Evolutionary conservation across 352 stramenopile genomes (phyloP).

Genomic region (Halophytophthora batemanensis): DNA sequence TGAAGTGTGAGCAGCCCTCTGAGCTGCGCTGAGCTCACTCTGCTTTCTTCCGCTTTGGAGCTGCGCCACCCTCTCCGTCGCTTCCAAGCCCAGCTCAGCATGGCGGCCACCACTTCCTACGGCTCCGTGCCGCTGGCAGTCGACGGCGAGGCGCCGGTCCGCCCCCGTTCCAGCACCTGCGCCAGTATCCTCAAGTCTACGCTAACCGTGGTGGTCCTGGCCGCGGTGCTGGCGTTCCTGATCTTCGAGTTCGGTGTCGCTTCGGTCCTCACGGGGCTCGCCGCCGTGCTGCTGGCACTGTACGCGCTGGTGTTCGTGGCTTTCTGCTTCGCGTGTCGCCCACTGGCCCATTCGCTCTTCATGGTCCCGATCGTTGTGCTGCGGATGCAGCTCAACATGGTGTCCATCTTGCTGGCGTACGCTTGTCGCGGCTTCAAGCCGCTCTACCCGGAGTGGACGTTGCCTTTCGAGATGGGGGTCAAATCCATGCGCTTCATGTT

Average conservation of each 20-base stretch:
- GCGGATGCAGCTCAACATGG: conserved; percentile 13
- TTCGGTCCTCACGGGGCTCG: not conserved
- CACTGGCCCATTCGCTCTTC: conserved; percentile 10
- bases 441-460: conserved; percentile 27
- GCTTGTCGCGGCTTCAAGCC: conserved; percentile 14
- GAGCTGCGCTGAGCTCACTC: too few relatives aligned
- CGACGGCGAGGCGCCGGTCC: conserved; percentile 3
- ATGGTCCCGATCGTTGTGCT: conserved; percentile 8
- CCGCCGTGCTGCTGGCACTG: not conserved
- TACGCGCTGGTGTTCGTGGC: conserved; percentile 5
- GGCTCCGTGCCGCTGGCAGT: conserved; percentile 6
- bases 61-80: not conserved
- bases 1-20: too few relatives aligned
- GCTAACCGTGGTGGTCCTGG: not conserved
- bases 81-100: not conserved
- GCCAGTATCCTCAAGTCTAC: conserved; percentile 3
- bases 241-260: conserved; percentile 5
- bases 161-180: not conserved
- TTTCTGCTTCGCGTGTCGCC: conserved; percentile 3
- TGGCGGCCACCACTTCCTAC: conserved; percentile 6
- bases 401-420: conserved; percentile 7
- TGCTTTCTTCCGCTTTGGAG: conserved; percentile 1
- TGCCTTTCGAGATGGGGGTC: conserved; percentile 27
- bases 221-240: conserved; percentile 4
- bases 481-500: conserved; percentile 28